These are phyloP conservation scores for Penicillium diatomitis DNA, from an alignment of 495 filamentous ascomycete genomes.

Conservation along the genomic window DNA sequence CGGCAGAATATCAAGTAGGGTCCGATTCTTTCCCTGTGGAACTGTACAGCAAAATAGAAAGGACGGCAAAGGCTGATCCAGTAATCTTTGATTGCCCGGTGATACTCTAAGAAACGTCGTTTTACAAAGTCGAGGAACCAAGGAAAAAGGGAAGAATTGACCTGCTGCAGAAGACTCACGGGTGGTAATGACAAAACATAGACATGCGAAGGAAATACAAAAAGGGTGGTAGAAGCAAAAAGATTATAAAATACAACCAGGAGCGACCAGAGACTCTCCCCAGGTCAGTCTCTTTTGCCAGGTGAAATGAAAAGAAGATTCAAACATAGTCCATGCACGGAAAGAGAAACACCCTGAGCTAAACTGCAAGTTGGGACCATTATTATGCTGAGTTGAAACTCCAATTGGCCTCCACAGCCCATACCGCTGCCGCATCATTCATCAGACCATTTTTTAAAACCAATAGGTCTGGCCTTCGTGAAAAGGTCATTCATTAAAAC, in stretches of 20 bases:
- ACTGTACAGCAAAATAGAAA: too few relatives aligned
- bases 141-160: slow-evolving; percentile 11
- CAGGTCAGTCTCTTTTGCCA: slow-evolving; percentile 5
- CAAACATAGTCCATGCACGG: not conserved
- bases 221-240: not conserved
- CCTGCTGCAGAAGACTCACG: slow-evolving; percentile 17
- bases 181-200: slow-evolving; percentile 24
- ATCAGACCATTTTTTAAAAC: slow-evolving; percentile 15
- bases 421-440: slow-evolving; percentile 17
- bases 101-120: too few relatives aligned
- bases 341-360: not conserved
- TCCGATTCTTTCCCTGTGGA: too few relatives aligned
- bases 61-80: too few relatives aligned
- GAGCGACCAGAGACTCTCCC: slow-evolving; percentile 3
- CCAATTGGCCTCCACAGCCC: slow-evolving; percentile 7
- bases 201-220: slow-evolving; percentile 17
- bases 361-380: too few relatives aligned
- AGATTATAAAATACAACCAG: slow-evolving; percentile 26
- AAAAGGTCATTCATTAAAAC: slow-evolving; percentile 39
- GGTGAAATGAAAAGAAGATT: slow-evolving; percentile 9
- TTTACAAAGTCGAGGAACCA: slow-evolving; percentile 5
- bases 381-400: not conserved
- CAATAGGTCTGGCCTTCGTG: slow-evolving; percentile 29
- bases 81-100: too few relatives aligned
- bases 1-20: too few relatives aligned